These are phyloP conservation scores for Diplotaxis tenuifolia DNA, from an alignment of 345 rosid species.

Conservation along the genomic window DNA sequence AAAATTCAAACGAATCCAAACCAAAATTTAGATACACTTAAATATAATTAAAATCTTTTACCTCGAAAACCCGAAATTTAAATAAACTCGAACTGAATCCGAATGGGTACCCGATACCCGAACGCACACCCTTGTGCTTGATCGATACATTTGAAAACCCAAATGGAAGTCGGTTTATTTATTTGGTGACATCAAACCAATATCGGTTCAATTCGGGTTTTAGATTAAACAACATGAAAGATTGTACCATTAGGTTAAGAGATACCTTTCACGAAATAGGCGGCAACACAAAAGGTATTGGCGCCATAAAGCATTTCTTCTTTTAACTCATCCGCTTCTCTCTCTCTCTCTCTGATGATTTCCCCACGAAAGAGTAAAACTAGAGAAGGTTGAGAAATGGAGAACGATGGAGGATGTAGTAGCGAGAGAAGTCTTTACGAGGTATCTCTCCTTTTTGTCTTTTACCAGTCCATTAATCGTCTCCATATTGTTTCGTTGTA, in stretches of 20 bases:
- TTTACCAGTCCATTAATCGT: neutral
- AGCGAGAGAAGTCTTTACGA: constrained; percentile 17
- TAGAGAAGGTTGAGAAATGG: constrained; percentile 10
- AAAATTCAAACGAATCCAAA: too few relatives aligned
- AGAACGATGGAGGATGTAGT: neutral
- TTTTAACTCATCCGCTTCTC: neutral
- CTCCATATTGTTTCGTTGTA: neutral
- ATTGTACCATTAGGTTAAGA: neutral
- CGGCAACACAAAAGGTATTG: constrained; percentile 19
- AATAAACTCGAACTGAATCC: too few relatives aligned
- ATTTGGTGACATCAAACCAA: neutral
- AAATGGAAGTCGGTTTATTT: neutral
- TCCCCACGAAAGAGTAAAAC: neutral
- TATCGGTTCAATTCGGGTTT: neutral
- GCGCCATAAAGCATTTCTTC: constrained; percentile 16
- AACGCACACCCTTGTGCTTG: too few relatives aligned
- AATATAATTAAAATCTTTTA: too few relatives aligned
- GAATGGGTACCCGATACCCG: too few relatives aligned
- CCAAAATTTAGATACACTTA: too few relatives aligned
- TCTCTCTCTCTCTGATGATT: too few relatives aligned
- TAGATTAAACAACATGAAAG: neutral
- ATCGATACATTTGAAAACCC: too few relatives aligned
- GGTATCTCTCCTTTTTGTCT: constrained; percentile 17
- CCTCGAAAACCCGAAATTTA: too few relatives aligned
- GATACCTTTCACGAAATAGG: constrained; percentile 1